Conservation (phyloP, 2,329 filamentous ascomycete genomes). For the Stagonosporopsis chrysanthemi region DNA sequence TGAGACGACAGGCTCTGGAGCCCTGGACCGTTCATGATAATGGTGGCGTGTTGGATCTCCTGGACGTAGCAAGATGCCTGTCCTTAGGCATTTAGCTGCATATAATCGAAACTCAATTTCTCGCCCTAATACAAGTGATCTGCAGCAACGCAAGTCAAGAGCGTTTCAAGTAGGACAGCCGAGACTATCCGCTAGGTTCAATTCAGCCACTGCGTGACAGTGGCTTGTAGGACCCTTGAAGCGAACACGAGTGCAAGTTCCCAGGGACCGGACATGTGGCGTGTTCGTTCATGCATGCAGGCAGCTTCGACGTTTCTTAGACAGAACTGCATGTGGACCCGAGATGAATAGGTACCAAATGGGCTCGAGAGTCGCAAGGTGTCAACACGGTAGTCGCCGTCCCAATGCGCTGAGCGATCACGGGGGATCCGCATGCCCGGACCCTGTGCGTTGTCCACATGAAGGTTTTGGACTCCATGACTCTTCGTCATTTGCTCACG, state of each 20-base stretch:
- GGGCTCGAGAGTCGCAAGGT: not conserved
- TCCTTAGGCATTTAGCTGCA: slow-evolving; percentile 16
- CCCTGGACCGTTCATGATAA: not conserved
- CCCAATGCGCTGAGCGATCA: not conserved
- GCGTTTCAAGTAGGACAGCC: slow-evolving; percentile 12
- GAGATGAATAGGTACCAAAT: not conserved
- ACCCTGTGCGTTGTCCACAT: not conserved
- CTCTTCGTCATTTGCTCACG: not conserved
- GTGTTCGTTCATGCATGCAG: not conserved
- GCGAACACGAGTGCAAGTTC: slow-evolving; percentile 4
- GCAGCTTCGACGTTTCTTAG: not conserved
- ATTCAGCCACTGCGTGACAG: not conserved
- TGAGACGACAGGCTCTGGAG: not conserved
- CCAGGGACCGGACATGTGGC: not conserved
- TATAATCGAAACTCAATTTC: slow-evolving; percentile 8
- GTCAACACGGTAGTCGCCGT: not conserved
- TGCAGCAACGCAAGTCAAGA: slow-evolving; percentile 7
- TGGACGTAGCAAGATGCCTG: slow-evolving; percentile 5
- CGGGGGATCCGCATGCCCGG: slow-evolving; percentile 5
- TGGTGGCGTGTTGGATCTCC: not conserved
- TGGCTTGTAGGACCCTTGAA: not conserved
- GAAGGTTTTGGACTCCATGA: not conserved
- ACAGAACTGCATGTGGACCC: not conserved
- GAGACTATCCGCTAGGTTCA: not conserved
- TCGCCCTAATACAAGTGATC: slow-evolving; percentile 4